Base-by-base conservation (phyloP, 495 filamentous ascomycete genomes). In the Neurospora terricola region DNA sequence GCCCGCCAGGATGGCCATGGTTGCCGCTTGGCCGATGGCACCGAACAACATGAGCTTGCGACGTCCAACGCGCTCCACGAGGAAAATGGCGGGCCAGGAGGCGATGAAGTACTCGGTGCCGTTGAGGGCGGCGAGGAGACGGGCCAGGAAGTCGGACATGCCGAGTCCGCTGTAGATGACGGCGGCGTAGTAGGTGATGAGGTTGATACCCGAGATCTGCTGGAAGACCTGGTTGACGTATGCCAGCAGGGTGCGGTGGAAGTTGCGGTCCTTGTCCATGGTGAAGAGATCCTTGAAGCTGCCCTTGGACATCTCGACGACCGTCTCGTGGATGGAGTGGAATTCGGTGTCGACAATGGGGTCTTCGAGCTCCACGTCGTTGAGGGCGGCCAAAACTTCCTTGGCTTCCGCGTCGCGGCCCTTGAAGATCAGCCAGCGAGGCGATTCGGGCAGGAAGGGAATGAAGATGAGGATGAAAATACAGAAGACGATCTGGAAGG, bases 31-130 rank as follows among this genome's bases (percentile, higher is more conserved):
- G 10, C 92, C 92, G 2, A 83, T 85, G 5, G 89, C 89, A 43
- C 91, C 90, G 74, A 92, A 89, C 30, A 94, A 83, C 88, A 94
- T 92, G 73, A 94, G 85, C 69, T 85, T 85, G 2, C 91, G 87
- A 39, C 92, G 88, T 27, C 92, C 92, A 11, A 83, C 77, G 2
- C 80, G 80, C 70, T 84, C 83, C 43, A 93, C 89, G 1, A 90
- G 90, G 75, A 91, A 90, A 34, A 93, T 88, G 2, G 91, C 90
- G 14, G 91, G 83, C 86, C 88, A 90, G 0, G 90, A 92, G 16
- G 91, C 91, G 38, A 91, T 74, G 80, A 92, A 93, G 80, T 93
- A 94, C 76, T 91, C 90, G 14, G 91, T 92, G 36, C 90, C 90
- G 78, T 90, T 92, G 78, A 87, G 86, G 3, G 91, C 92, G 10